A percentile compares a stretch with the other conserved stretches of the same genome.
phyloP scores from a whole-genome alignment of 805 yeast genomes.

The Zygotorulaspora chibaensis region DNA sequence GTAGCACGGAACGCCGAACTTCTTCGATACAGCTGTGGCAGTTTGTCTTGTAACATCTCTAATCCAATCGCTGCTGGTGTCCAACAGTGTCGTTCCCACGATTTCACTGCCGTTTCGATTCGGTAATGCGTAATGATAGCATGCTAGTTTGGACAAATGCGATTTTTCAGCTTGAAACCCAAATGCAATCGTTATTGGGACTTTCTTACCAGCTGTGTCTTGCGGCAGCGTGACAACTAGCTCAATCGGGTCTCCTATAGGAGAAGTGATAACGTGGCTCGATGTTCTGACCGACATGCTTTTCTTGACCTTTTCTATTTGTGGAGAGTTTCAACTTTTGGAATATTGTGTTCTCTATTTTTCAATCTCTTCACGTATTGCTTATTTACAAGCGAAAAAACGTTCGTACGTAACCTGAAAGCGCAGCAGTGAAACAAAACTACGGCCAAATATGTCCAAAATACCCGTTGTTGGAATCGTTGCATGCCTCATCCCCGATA shows the following conservation, averaged over 20 bases:
- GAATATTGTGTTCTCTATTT: background rate
- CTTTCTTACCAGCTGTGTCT: constrained; percentile 14
- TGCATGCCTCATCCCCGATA: constrained; percentile 75
- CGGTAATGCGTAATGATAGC: constrained; percentile 31
- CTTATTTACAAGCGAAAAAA: background rate
- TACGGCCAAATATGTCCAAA: constrained; percentile 12
- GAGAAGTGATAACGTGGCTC: constrained; percentile 12
- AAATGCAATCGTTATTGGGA: constrained; percentile 22
- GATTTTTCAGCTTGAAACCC: constrained; percentile 11
- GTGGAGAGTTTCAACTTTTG: background rate
- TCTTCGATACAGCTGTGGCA: constrained; percentile 25
- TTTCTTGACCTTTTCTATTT: background rate
- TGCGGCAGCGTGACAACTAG: constrained; percentile 23
- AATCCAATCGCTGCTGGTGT: constrained; percentile 26
- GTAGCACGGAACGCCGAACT: constrained; percentile 27
- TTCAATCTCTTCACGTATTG: background rate
- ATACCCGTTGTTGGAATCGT: constrained; percentile 62
- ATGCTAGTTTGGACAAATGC: constrained; percentile 13
- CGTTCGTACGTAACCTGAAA: background rate
- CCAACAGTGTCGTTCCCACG: constrained; percentile 25
- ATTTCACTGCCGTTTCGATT: constrained; percentile 15
- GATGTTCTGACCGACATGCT: constrained; percentile 17
- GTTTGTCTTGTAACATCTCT: constrained; percentile 30
- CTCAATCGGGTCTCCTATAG: constrained; percentile 13
- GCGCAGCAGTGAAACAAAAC: background rate